Conservation (phyloP, 1,284 basidiomycete genomes). For the Cutaneotrichosporon sp. region DNA sequence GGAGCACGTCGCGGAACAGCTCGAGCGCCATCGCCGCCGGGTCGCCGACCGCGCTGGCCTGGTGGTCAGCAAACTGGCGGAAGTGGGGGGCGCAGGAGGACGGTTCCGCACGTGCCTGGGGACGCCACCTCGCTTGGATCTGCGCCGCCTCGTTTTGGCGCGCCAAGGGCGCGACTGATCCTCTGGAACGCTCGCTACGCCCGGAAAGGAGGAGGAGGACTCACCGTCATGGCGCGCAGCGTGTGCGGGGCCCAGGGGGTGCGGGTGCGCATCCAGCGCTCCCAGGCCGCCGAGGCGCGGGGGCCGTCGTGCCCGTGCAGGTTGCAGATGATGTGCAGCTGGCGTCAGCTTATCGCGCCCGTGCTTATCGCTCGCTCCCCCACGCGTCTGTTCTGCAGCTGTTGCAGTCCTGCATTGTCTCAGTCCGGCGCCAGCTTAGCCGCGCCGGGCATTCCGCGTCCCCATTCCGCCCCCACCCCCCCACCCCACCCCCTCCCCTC, state of each 20-base stretch:
- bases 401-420: too few species aligned
- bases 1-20: slow-evolving; percentile 9
- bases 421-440: too few species aligned
- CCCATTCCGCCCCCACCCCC: not conserved
- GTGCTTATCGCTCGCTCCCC: not conserved
- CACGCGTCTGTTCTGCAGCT: too few species aligned
- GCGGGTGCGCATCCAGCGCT: not conserved
- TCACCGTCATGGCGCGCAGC: slow-evolving; percentile 1
- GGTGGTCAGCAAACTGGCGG: not conserved
- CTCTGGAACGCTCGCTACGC: too few species aligned
- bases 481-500: not conserved
- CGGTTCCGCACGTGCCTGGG: not conserved
- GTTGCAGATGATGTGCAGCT: slow-evolving; percentile 14
- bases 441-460: not conserved
- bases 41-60: not conserved
- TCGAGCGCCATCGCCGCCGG: not conserved
- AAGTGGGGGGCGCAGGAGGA: not conserved
- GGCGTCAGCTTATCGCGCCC: slow-evolving; percentile 7
- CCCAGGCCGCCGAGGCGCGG: not conserved
- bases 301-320: slow-evolving; percentile 9
- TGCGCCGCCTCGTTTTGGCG: not conserved
- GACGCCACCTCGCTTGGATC: not conserved
- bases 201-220: too few species aligned
- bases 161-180: too few species aligned
- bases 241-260: not conserved